Evolutionary conservation across 2,329 filamentous ascomycete species (phyloP).

Genomic region (Trichoderma koningiopsis): DNA sequence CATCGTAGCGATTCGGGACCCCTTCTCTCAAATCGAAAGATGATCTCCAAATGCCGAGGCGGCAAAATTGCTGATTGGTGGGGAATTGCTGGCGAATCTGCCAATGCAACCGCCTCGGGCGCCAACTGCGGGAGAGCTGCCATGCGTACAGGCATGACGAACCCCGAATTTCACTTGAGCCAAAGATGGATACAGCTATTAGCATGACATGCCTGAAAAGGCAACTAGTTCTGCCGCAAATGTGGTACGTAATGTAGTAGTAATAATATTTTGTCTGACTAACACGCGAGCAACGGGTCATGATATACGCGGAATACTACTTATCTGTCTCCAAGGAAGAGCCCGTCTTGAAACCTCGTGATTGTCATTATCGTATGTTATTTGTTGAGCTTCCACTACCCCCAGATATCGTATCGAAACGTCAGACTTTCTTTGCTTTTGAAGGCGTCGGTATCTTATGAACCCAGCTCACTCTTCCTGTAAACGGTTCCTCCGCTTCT

Average conservation of each 20-base stretch:
- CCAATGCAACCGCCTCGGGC: neutral
- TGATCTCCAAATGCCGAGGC: neutral
- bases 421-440: neutral
- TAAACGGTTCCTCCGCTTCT: neutral
- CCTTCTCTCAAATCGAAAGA: neutral
- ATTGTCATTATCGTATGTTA: neutral
- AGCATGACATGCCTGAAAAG: neutral
- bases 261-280: neutral
- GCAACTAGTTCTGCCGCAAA: neutral
- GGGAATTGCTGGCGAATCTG: neutral
- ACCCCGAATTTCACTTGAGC: neutral
- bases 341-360: neutral
- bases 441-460: neutral
- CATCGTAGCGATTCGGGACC: neutral
- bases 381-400: neutral
- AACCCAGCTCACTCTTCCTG: neutral
- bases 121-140: neutral
- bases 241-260: neutral
- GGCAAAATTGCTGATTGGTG: slow-evolving; percentile 9
- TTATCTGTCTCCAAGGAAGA: neutral
- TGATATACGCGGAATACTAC: neutral
- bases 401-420: neutral
- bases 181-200: neutral
- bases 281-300: neutral
- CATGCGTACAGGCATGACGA: neutral